Conservation (phyloP, 1,284 basidiomycete genomes). For the Apiotrichum gamsii region DNA sequence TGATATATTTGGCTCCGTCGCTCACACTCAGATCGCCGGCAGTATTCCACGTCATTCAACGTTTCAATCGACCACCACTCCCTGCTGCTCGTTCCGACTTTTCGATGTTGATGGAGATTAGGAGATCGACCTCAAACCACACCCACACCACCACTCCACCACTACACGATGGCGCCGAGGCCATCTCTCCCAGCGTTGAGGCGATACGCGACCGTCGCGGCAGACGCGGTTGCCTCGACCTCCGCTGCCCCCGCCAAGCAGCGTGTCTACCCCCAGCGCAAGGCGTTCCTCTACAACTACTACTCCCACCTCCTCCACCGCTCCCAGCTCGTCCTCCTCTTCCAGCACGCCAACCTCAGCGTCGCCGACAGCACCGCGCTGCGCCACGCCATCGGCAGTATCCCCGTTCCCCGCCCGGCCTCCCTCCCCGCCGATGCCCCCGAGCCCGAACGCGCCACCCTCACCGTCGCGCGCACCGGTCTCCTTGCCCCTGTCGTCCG, state of each 20-base stretch:
- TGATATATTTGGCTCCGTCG: conserved; percentile 6
- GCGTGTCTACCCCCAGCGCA: conserved; percentile 41
- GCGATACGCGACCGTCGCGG: conserved; percentile 9
- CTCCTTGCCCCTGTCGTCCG: conserved; percentile 28
- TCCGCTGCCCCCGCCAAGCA: background rate
- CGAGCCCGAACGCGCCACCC: conserved; percentile 16
- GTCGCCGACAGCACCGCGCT: conserved; percentile 38
- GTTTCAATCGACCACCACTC: too few species aligned
- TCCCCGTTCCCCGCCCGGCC: conserved; percentile 27
- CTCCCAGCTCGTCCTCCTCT: conserved; percentile 45
- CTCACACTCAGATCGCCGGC: too few species aligned
- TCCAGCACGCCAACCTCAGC: conserved; percentile 46
- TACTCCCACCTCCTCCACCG: conserved; percentile 43
- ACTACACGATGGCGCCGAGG: conserved; percentile 14
- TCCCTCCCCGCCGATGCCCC: conserved; percentile 5
- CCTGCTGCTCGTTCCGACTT: conserved; percentile 16
- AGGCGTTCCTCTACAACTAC: conserved; percentile 44
- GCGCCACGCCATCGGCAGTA: conserved; percentile 32
- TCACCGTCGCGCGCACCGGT: conserved; percentile 45
- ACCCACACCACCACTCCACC: background rate
- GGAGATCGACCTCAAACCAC: too few species aligned
- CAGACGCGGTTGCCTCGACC: conserved; percentile 10
- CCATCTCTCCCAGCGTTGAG: conserved; percentile 11
- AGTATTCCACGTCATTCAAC: conserved; percentile 1
- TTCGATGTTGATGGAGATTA: conserved; percentile 2